Evolutionary conservation across 495 filamentous ascomycete genomes (phyloP).

Genomic region (Penicillium argentinense): DNA sequence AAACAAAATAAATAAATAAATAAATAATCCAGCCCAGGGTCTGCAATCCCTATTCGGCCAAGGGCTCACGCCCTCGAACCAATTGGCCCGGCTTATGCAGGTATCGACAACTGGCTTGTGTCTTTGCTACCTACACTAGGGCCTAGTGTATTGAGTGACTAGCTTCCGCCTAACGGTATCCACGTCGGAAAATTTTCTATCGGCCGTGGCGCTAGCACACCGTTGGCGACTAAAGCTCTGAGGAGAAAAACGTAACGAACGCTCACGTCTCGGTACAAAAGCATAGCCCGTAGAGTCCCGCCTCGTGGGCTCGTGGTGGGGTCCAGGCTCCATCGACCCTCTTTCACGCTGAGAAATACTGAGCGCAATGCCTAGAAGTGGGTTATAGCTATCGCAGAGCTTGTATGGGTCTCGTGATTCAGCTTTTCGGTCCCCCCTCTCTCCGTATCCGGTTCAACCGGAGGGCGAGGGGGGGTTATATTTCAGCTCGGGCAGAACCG

Average conservation of each 20-base stretch:
- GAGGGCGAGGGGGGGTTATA: background rate
- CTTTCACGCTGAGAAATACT: background rate
- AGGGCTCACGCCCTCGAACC: background rate
- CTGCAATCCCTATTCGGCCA: background rate
- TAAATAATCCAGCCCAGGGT: background rate
- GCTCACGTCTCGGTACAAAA: conserved; percentile 2
- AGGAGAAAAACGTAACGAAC: too few relatives aligned
- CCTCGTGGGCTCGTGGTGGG: background rate
- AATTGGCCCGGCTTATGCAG: conserved; percentile 11
- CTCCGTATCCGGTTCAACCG: background rate
- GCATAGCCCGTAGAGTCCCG: background rate
- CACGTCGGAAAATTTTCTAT: conserved; percentile 24
- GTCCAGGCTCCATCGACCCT: background rate
- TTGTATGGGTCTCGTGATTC: background rate
- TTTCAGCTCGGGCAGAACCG: conserved; percentile 19
- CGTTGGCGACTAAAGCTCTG: background rate
- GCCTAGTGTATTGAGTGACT: too few relatives aligned
- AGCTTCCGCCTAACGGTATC: too few relatives aligned
- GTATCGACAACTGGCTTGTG: conserved; percentile 7
- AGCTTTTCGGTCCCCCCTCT: too few relatives aligned
- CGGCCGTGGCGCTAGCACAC: background rate
- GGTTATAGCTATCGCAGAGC: too few relatives aligned
- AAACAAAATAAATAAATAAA: too few relatives aligned
- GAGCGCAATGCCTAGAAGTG: background rate
- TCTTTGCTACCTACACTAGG: too few relatives aligned